Conservation (phyloP, 2,329 filamentous ascomycete species). For the Cladosporium sp. region DNA sequence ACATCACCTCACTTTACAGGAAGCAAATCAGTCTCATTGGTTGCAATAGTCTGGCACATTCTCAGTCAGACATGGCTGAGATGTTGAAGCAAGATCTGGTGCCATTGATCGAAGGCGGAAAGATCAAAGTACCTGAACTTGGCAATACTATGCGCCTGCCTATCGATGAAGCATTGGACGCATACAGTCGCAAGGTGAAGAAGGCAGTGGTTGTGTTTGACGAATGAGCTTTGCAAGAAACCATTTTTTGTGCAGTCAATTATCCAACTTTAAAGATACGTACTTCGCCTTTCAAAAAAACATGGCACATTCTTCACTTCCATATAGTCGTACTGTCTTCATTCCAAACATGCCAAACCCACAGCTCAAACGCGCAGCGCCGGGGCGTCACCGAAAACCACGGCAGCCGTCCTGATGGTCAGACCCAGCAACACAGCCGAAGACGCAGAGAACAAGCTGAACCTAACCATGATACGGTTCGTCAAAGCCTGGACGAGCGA, state of each 20-base stretch:
- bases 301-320: too few relatives aligned
- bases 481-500: constrained; percentile 36
- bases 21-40: constrained; percentile 11
- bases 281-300: too few relatives aligned
- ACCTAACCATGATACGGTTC: constrained; percentile 36
- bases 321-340: too few relatives aligned
- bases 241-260: too few relatives aligned
- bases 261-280: too few relatives aligned
- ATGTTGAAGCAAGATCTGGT: constrained; percentile 11
- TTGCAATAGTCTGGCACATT: constrained; percentile 11
- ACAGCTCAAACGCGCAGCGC: neutral
- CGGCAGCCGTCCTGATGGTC: constrained; percentile 22
- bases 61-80: constrained; percentile 6
- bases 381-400: neutral
- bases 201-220: constrained; percentile 13
- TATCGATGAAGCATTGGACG: constrained; percentile 3
- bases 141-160: constrained; percentile 6
- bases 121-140: neutral
- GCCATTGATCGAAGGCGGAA: constrained; percentile 8
- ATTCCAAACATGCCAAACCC: too few relatives aligned
- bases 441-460: constrained; percentile 32
- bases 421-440: constrained; percentile 30
- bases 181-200: constrained; percentile 13
- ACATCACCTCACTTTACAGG: constrained; percentile 7
- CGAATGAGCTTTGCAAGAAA: neutral